phyloP scores from a whole-genome alignment of 805 yeast species.

The Yarrowia sp. region DNA sequence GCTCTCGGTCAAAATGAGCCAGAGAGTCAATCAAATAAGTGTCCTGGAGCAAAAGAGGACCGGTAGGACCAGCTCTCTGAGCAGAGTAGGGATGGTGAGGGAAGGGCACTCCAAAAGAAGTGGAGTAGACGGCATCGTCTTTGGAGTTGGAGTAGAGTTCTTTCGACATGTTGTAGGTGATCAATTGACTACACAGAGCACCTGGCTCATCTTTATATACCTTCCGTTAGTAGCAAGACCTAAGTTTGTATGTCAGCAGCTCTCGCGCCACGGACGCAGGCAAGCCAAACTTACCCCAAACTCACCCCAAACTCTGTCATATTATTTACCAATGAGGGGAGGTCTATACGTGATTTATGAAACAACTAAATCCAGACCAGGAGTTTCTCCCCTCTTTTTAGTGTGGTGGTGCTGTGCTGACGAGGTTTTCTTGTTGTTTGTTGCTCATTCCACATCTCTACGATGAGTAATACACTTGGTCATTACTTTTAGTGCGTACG shows the following conservation, averaged over 20 bases:
- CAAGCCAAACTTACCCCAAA: background rate
- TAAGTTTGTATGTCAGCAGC: background rate
- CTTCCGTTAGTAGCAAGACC: background rate
- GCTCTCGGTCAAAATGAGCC: constrained; percentile 85
- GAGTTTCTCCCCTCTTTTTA: background rate
- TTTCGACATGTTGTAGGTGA: background rate
- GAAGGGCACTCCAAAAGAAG: constrained; percentile 26
- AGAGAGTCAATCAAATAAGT: constrained; percentile 74
- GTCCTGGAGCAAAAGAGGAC: constrained; percentile 80
- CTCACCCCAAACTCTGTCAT: background rate
- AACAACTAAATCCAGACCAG: too few relatives aligned
- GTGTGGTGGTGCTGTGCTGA: too few relatives aligned
- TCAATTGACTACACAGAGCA: background rate
- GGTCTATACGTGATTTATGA: background rate
- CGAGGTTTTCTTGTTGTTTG: too few relatives aligned
- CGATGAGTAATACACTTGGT: too few relatives aligned
- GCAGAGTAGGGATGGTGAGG: constrained; percentile 29
- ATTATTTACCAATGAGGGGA: background rate
- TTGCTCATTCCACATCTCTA: too few relatives aligned
- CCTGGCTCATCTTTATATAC: background rate
- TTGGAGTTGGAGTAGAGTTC: constrained; percentile 12
- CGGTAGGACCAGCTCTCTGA: constrained; percentile 66
- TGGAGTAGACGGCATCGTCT: constrained; percentile 23
- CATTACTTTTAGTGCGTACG: too few relatives aligned
- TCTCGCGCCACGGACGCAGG: background rate